phyloP scores from a whole-genome alignment of 2,329 filamentous ascomycete genomes.

The Alternaria arbusti region DNA sequence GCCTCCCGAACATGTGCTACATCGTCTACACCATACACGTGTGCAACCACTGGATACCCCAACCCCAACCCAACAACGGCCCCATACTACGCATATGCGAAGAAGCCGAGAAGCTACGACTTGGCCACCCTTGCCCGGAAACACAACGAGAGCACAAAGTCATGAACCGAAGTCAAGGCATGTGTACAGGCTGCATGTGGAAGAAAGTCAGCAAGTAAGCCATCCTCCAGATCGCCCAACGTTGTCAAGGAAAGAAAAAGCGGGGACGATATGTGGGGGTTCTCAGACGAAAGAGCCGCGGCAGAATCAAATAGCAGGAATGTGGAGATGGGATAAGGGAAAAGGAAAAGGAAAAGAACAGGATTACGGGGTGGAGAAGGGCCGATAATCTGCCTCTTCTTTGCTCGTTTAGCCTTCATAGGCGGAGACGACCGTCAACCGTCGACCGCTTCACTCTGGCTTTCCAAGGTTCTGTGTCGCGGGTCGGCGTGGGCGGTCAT shows the following conservation, averaged over 20 bases:
- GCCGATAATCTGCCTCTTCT: neutral
- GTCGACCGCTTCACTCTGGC: neutral
- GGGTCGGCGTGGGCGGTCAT: neutral
- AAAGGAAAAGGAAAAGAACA: neutral
- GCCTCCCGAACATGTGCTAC: constrained; percentile 33
- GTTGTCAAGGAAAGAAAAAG: constrained; percentile 1
- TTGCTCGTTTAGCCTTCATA: neutral
- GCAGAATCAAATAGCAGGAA: neutral
- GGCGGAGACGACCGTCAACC: neutral
- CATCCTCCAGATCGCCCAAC: neutral
- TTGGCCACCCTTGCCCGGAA: constrained; percentile 36
- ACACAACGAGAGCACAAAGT: constrained; percentile 39
- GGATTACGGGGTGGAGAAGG: neutral
- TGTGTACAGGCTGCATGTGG: constrained; percentile 42
- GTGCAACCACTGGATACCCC: constrained; percentile 43
- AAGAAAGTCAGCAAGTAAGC: constrained; percentile 20
- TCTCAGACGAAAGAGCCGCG: neutral
- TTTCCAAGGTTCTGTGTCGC: neutral
- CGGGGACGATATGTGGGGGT: neutral
- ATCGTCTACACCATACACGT: constrained; percentile 41
- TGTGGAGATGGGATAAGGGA: neutral
- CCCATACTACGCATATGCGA: constrained; percentile 38
- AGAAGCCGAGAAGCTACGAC: constrained; percentile 32
- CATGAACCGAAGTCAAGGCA: constrained; percentile 39
- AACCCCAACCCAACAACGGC: constrained; percentile 35